These are phyloP conservation scores for Colletotrichum gloeosporioides DNA, from an alignment of 2,329 filamentous ascomycete species.

Conservation along the genomic window DNA sequence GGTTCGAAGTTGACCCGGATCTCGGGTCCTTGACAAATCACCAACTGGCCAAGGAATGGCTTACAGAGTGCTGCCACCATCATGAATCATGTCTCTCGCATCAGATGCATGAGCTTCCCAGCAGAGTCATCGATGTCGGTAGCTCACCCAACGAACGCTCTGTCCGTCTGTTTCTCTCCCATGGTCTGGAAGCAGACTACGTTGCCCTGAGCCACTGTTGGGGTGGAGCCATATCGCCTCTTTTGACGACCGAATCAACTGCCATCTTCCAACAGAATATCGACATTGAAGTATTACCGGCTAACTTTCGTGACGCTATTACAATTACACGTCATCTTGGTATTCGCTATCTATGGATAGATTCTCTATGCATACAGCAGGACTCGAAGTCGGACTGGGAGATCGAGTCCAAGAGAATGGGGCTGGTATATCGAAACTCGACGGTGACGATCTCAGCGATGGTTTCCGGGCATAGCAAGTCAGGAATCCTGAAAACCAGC, in stretches of 20 bases:
- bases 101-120: neutral
- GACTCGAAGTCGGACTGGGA: conserved; percentile 23
- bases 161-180: neutral
- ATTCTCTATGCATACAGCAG: conserved; percentile 24
- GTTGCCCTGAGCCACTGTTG: conserved; percentile 24
- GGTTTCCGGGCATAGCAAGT: neutral
- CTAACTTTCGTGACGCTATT: conserved; percentile 12
- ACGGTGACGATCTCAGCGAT: conserved; percentile 1
- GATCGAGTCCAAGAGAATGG: conserved; percentile 11
- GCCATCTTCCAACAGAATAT: neutral
- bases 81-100: neutral
- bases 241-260: neutral
- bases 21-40: neutral
- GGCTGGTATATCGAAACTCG: conserved; percentile 4
- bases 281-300: neutral
- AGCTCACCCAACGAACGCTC: neutral
- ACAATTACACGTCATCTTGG: conserved; percentile 3
- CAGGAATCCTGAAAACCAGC: neutral
- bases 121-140: conserved; percentile 1
- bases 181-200: conserved; percentile 12
- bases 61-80: neutral
- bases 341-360: conserved; percentile 25
- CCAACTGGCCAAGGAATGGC: neutral
- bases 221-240: conserved; percentile 3
- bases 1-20: neutral